Evolutionary conservation across 306 rosid species (phyloP).

Genomic region (Pyrus pyrifolia): DNA sequence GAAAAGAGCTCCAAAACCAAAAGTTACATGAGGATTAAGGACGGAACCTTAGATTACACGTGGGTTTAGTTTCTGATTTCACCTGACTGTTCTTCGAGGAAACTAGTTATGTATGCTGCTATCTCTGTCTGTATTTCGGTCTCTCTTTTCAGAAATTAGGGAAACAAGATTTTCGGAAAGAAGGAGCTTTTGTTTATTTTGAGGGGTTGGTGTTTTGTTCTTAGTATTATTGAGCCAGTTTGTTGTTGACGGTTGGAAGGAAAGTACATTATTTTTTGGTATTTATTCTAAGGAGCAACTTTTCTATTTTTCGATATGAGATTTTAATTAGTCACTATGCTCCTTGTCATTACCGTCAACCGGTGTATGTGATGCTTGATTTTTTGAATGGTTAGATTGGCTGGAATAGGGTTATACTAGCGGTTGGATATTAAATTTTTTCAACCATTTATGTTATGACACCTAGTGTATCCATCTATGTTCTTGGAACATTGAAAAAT

Average conservation of each 20-base stretch:
- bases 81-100: conserved; percentile 15
- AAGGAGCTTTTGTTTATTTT: neutral
- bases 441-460: no score
- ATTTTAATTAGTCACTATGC: no score
- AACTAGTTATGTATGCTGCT: conserved; percentile 24
- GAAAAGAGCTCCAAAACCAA: conserved; percentile 44
- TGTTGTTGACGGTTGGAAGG: neutral
- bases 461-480: no score
- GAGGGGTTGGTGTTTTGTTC: conserved; percentile 8
- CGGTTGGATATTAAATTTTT: no score
- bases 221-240: conserved; percentile 1
- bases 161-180: neutral
- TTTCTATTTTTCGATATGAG: neutral
- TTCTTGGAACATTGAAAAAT: no score
- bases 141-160: conserved; percentile 4
- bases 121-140: neutral
- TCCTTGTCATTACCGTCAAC: neutral
- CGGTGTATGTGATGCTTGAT: neutral
- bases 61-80: neutral
- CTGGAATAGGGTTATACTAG: no score
- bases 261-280: conserved; percentile 2
- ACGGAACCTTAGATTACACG: neutral
- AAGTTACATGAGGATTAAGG: conserved; percentile 34
- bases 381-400: neutral
- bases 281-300: neutral